Conservation (phyloP, 2,329 filamentous ascomycete species). For the Sporothrix inflata region DNA sequence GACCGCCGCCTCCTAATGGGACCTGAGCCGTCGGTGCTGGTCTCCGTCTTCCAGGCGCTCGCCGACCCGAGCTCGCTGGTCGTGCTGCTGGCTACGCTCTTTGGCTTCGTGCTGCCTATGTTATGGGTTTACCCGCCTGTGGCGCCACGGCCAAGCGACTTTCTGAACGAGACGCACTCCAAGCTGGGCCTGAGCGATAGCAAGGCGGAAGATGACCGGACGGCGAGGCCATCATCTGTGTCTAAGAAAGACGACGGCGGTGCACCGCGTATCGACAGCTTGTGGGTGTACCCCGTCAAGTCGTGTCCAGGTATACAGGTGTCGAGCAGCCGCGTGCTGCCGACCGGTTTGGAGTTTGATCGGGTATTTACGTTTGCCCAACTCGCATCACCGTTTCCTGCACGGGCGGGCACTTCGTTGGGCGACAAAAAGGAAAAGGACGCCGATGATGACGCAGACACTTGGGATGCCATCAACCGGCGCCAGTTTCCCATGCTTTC, state of each 20-base stretch:
- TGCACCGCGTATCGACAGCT: conserved; percentile 55
- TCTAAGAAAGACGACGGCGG: background rate
- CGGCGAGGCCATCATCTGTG: background rate
- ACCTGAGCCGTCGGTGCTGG: conserved; percentile 3
- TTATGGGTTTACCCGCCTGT: conserved; percentile 60
- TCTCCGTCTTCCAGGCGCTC: background rate
- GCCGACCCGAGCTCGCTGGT: conserved; percentile 35
- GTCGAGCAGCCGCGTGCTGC: conserved; percentile 62
- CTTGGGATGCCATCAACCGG: conserved; percentile 74
- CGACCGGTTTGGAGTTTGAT: conserved; percentile 76
- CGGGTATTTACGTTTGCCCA: conserved; percentile 83
- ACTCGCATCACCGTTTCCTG: conserved; percentile 54
- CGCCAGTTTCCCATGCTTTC: conserved; percentile 71
- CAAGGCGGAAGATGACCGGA: conserved; percentile 33
- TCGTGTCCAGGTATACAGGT: conserved; percentile 80
- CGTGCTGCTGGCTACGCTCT: conserved; percentile 49
- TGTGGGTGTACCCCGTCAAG: conserved; percentile 83
- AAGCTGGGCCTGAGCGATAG: conserved; percentile 49
- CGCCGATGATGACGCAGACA: conserved; percentile 43
- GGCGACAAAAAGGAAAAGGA: conserved; percentile 33
- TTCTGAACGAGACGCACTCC: conserved; percentile 58
- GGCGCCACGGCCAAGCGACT: conserved; percentile 56
- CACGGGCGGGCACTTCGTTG: conserved; percentile 38
- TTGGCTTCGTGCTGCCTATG: conserved; percentile 58
- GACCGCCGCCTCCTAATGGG: background rate